Evolutionary conservation across 202 grass and related monocot genomes (phyloP).

Genomic region (Digitaria exilis): DNA sequence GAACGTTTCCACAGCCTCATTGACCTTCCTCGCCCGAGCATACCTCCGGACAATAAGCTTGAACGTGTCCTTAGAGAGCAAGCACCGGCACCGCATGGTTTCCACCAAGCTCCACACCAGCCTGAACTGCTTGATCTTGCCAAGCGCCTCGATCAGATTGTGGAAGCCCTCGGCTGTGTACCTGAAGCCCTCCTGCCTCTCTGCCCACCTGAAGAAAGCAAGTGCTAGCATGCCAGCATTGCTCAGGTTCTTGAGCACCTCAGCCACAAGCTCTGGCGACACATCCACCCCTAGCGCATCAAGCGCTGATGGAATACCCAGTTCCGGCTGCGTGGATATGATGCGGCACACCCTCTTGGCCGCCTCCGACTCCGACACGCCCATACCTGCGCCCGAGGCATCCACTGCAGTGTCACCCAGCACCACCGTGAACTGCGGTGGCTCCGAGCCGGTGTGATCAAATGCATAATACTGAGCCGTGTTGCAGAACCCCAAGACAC

Average conservation of each 20-base stretch:
- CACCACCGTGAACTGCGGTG: constrained; percentile 33
- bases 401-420: neutral
- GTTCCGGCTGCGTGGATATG: constrained; percentile 42
- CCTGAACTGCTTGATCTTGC: constrained; percentile 86
- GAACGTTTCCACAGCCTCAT: constrained; percentile 70
- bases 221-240: constrained; percentile 66
- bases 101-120: constrained; percentile 83
- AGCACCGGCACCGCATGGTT: constrained; percentile 50
- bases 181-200: constrained; percentile 66
- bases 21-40: constrained; percentile 59
- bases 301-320: constrained; percentile 28
- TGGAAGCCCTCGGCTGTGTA: constrained; percentile 66
- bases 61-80: constrained; percentile 72
- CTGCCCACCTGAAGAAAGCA: constrained; percentile 72
- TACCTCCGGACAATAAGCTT: constrained; percentile 67
- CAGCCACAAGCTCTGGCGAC: constrained; percentile 49
- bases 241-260: constrained; percentile 67
- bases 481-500: constrained; percentile 7
- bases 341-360: constrained; percentile 59
- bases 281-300: constrained; percentile 42
- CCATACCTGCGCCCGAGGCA: no score
- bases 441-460: neutral
- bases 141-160: constrained; percentile 75
- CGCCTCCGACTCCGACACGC: constrained; percentile 22
- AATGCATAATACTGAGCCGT: neutral